These are phyloP conservation scores for Sanguinoderma infundibulare DNA, from an alignment of 1,284 basidiomycete species.

Conservation along the genomic window DNA sequence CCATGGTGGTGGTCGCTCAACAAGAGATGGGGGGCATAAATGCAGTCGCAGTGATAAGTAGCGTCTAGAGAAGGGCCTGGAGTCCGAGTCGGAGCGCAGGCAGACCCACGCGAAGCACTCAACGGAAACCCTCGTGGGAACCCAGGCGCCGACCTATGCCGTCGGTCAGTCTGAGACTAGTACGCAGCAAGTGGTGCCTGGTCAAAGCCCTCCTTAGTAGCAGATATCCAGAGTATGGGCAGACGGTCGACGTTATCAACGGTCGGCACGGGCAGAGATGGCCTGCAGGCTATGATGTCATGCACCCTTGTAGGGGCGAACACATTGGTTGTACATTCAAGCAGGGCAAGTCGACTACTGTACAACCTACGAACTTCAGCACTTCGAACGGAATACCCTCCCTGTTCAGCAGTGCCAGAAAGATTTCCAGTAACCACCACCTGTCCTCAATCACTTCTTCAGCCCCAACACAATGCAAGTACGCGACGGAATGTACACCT, in stretches of 20 bases:
- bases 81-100: conserved; percentile 10
- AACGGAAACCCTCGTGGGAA: conserved; percentile 5
- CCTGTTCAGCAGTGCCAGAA: background rate
- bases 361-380: background rate
- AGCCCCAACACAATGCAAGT: conserved; percentile 78
- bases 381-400: background rate
- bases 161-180: background rate
- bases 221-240: no score
- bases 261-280: no score
- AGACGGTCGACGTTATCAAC: no score
- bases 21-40: conserved; percentile 6
- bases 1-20: conserved; percentile 21
- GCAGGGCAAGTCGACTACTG: background rate
- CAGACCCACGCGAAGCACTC: conserved; percentile 19
- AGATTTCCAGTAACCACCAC: background rate
- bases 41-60: background rate
- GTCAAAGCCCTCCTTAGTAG: no score
- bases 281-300: background rate
- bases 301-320: background rate
- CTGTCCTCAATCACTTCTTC: conserved; percentile 35
- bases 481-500: conserved; percentile 83
- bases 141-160: background rate
- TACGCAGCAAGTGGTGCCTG: background rate
- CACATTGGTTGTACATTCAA: no score
- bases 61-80: conserved; percentile 1